Base-by-base conservation (phyloP, 805 yeast genomes). In the Scheffersomyces coipomensis region DNA sequence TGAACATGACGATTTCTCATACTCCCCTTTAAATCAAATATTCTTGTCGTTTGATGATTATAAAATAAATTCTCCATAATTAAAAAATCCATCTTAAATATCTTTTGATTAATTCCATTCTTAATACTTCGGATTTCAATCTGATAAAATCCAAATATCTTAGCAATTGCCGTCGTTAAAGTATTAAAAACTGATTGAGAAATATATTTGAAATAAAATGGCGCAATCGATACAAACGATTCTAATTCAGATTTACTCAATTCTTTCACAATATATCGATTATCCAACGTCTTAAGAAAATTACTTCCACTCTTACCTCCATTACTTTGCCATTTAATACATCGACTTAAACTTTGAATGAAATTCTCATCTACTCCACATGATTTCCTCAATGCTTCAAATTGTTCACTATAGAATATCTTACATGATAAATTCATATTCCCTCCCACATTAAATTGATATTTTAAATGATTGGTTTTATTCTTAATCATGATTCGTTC, bases 271-370 rank as follows among this genome's bases (percentile, higher is more conserved):
- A 93, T 86, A 47, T 89, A 83, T 43, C 98, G 66, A 54, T 89
- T 88, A 63, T 93, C 99, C 33, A 88, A 64, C 0, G 99, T 93
- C 55, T 93, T 93, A 60, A 93, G 68, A 58, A 93, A 93, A 2
- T 88, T 88, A 2, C 97, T 88, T 0, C 98, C 97, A 58, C 96
- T 87, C 56, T 93, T 93, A 26, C 99, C 99, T 29, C 99, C 99
- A 19, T 83, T 78, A 0, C 96, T 85, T 53, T 91, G 90, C 98
- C 98, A 95, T 55, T 89, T 87, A 11, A 89, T 80, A 64, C 99
- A 93, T 44, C 99, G 67, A 4, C 97, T 83, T 34, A 95, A 73
- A 60, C 97, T 89, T 57, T 89, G 96, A 29, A 93, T 79, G 49
- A 83, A 93, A 48, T 76, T 76, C 4, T 77, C 83, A 41, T 79